Conservation (phyloP, 208 protist genomes). For the Wallacemonas collosoma region DNA sequence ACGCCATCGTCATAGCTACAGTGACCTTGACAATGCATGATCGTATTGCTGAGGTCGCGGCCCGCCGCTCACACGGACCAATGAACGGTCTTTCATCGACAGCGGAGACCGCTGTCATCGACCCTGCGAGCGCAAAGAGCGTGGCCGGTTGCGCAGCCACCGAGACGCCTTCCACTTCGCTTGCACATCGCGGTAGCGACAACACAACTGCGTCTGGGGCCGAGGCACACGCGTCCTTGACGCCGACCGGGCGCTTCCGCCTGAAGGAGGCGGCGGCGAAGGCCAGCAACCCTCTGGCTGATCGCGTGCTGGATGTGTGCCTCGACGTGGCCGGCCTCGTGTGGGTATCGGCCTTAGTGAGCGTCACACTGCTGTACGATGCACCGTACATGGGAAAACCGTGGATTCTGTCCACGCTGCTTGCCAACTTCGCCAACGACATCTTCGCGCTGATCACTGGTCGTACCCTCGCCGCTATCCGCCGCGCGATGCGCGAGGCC, state of each 20-base stretch:
- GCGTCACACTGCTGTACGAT: conserved; percentile 60
- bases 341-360: conserved; percentile 65
- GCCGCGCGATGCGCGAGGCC: conserved; percentile 3
- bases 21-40: conserved; percentile 65
- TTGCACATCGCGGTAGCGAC: too few species aligned
- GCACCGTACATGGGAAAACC: conserved; percentile 49
- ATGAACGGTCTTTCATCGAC: not conserved
- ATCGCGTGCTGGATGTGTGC: conserved; percentile 80
- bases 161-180: too few species aligned
- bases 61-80: conserved; percentile 2
- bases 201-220: too few species aligned
- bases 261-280: conserved; percentile 56
- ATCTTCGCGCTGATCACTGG: conserved; percentile 77
- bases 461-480: conserved; percentile 23
- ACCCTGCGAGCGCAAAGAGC: too few species aligned
- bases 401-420: conserved; percentile 51
- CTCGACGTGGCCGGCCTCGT: conserved; percentile 87
- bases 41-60: conserved; percentile 38
- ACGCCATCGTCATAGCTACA: conserved; percentile 60
- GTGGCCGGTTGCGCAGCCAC: too few species aligned
- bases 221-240: not conserved
- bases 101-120: not conserved
- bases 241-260: conserved; percentile 51
- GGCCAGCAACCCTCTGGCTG: conserved; percentile 56
- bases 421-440: conserved; percentile 84